These are phyloP conservation scores for Colletotrichum cuscutae DNA, from an alignment of 2,329 filamentous ascomycete genomes.

Conservation along the genomic window DNA sequence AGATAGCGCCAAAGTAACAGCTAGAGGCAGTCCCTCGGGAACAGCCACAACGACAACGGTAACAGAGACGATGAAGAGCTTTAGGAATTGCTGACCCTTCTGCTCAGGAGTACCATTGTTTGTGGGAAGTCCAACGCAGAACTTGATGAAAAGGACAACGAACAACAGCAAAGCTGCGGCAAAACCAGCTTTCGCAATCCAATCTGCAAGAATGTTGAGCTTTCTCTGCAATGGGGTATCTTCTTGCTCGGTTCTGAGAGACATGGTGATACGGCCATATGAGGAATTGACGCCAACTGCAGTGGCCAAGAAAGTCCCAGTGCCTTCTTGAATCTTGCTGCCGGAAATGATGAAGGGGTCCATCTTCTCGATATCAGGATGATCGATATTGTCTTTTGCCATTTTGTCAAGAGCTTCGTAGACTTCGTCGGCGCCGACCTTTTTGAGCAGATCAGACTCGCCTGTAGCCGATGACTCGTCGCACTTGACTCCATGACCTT, in stretches of 20 bases:
- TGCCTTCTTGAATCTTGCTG: constrained; percentile 64
- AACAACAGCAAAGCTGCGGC: constrained; percentile 81
- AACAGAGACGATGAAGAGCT: constrained; percentile 71
- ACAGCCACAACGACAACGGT: constrained; percentile 77
- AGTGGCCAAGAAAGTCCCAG: constrained; percentile 64
- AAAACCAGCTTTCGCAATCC: constrained; percentile 50
- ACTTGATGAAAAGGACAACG: constrained; percentile 82
- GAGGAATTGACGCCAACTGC: constrained; percentile 65
- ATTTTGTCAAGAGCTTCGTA: constrained; percentile 65
- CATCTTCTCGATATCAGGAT: constrained; percentile 19
- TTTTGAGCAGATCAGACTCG: constrained; percentile 76
- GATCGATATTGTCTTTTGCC: constrained; percentile 52
- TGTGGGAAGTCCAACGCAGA: constrained; percentile 69
- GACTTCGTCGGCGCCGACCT: constrained; percentile 67
- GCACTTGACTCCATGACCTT: constrained; percentile 72
- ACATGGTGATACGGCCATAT: constrained; percentile 67
- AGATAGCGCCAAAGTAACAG: constrained; percentile 74
- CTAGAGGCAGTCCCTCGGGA: constrained; percentile 73
- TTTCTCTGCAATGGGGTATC: constrained; percentile 65
- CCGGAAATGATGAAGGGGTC: constrained; percentile 73
- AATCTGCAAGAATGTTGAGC: constrained; percentile 59
- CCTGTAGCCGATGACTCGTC: constrained; percentile 78
- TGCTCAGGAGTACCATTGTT: constrained; percentile 58
- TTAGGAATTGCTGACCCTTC: constrained; percentile 70
- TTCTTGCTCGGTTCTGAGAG: constrained; percentile 62